Percentiles rank a stretch among this genome's conserved stretches.
Evolutionary conservation across 257 asterid genomes (phyloP).

Genomic region (Asclepias syriaca): DNA sequence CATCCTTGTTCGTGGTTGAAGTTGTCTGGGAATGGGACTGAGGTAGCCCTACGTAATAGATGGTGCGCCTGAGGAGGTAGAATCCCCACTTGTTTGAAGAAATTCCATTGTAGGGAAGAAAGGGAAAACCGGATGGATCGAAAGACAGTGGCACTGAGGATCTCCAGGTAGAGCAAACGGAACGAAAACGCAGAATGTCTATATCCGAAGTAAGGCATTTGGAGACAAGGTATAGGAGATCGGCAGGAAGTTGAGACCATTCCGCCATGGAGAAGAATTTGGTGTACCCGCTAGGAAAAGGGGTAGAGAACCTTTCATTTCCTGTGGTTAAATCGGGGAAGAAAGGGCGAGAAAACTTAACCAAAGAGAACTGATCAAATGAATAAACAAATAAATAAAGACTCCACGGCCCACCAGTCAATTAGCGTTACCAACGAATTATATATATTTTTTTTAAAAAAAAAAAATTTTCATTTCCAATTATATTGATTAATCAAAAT

Average conservation of each 20-base stretch:
- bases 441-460: no score
- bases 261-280: slow-evolving; percentile 43
- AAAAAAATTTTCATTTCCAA: no score
- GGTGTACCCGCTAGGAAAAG: background rate
- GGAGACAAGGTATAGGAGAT: slow-evolving; percentile 56
- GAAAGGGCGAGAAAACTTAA: no score
- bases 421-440: no score
- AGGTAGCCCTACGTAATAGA: slow-evolving; percentile 42
- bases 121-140: slow-evolving; percentile 50
- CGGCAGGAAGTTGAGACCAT: slow-evolving; percentile 73
- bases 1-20: background rate
- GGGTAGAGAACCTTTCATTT: background rate
- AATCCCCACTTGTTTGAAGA: slow-evolving; percentile 76
- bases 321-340: no score
- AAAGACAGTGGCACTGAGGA: slow-evolving; percentile 36
- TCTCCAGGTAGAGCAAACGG: slow-evolving; percentile 81
- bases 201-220: slow-evolving; percentile 45
- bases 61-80: slow-evolving; percentile 53
- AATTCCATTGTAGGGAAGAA: slow-evolving; percentile 72
- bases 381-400: no score
- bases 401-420: no score
- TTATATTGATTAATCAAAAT: no score
- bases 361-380: no score
- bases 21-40: slow-evolving; percentile 4
- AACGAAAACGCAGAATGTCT: slow-evolving; percentile 76